A percentile compares a stretch with the other conserved stretches of the same genome.
Evolutionary conservation across 352 stramenopile species (phyloP).

Genomic region (Globisporangium sylvaticum): DNA sequence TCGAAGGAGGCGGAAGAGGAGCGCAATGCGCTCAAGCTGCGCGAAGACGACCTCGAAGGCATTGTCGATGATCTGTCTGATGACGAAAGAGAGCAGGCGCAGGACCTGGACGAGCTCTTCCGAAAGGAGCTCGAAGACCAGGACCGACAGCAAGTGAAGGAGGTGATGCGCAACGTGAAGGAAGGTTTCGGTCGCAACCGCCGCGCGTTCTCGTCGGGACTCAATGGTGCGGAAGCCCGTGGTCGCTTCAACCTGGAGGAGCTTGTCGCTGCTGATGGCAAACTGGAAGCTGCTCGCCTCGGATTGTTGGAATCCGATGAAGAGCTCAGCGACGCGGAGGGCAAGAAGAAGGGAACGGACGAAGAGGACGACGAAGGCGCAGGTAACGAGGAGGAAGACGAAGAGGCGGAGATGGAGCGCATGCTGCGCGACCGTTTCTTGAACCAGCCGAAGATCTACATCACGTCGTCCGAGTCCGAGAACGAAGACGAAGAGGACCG

Average conservation of each 20-base stretch:
- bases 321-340: conserved; percentile 53
- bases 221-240: conserved; percentile 52
- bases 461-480: conserved; percentile 83
- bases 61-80: conserved; percentile 87
- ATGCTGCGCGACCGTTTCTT: conserved; percentile 62
- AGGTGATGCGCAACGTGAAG: conserved; percentile 88
- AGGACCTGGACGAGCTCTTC: conserved; percentile 74
- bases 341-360: conserved; percentile 29
- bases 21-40: conserved; percentile 64
- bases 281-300: conserved; percentile 70
- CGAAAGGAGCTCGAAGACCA: conserved; percentile 62
- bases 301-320: conserved; percentile 80
- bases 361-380: conserved; percentile 22
- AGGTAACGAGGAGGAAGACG: conserved; percentile 35
- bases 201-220: conserved; percentile 56
- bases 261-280: conserved; percentile 77
- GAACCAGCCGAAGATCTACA: conserved; percentile 84
- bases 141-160: conserved; percentile 69
- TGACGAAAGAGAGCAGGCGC: conserved; percentile 60
- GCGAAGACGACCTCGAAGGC: conserved; percentile 75
- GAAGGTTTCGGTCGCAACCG: conserved; percentile 84
- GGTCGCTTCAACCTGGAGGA: conserved; percentile 83
- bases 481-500: conserved; percentile 46
- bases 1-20: conserved; percentile 79
- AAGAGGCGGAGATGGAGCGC: conserved; percentile 82